Base-by-base conservation (phyloP, 306 rosid species). In the Albizia julibrissin region DNA sequence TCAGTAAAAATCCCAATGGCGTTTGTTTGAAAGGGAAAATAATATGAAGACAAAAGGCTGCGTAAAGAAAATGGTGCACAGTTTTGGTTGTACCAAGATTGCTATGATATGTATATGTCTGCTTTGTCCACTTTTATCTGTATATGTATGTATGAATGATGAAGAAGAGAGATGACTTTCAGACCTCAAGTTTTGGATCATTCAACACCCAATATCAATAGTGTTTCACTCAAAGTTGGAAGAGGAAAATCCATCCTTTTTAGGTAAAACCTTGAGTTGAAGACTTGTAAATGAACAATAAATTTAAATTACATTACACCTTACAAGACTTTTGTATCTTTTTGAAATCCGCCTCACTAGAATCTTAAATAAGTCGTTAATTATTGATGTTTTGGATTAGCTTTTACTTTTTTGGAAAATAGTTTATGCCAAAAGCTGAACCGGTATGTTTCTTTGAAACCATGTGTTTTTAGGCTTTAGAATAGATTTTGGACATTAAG, bases 41-140 rank as follows among this genome's bases (percentile, higher is more conserved):
- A 77, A 72, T 59, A 9, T 59, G 69, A 27, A 52, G 86, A 78
- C 84, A 85, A 84, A 88, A 86, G 62, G 76, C 70, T 77, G 54
- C 59, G 27, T 58, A 58, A 76, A 72, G 59, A 34, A 72, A 86
- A 79, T 71, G 43, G 69, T 70, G 71, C 34, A 29, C 72, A 72
- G 69, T 33, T 77, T 72, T 4, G 76, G 80, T 34, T 79, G 77
- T 79, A 71, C 84, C 72, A 76, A 66, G 66, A 34, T 76, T 69
- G 79, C 66, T 52, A 42, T 79, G 61, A 70, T 83, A 22, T 56
- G 2, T 8, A 75, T 83, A 56, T 84, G 86, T 79, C 37, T 71
- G 39, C 11, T 74, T 75, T 59, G 67, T 62, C 76, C 78, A 46
- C 59, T 44, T 72, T 78, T 81, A 81, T 81, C 75, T 72, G 12